Percentiles rank a stretch among this genome's conserved stretches.
phyloP scores from a whole-genome alignment of 2,329 filamentous ascomycete species.

The Pyrenophora tritici-repentis region DNA sequence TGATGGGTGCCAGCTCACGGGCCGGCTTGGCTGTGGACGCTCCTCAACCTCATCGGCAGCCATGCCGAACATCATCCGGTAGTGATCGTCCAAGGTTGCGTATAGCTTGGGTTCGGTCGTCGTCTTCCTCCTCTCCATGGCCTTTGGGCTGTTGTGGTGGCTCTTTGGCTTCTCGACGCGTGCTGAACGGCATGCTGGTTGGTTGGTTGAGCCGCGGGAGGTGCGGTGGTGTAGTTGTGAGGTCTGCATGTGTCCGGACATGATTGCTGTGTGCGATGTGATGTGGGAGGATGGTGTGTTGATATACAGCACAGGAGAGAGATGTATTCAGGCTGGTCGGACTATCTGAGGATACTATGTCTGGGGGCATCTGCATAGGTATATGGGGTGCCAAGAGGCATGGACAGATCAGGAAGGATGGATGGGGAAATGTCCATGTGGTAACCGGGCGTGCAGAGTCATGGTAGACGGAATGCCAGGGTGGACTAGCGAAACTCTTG shows the following conservation, averaged over 20 bases:
- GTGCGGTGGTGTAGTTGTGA: constrained; percentile 37
- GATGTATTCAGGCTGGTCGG: constrained; percentile 22
- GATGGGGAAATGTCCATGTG: constrained; percentile 37
- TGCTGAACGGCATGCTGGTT: constrained; percentile 35
- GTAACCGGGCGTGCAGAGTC: constrained; percentile 40
- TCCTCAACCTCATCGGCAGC: constrained; percentile 36
- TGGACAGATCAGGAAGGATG: constrained; percentile 42
- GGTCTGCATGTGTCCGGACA: constrained; percentile 35
- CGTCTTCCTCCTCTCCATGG: constrained; percentile 46
- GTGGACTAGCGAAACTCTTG: constrained; percentile 37
- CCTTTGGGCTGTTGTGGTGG: constrained; percentile 46
- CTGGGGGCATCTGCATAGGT: constrained; percentile 40
- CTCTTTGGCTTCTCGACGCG: constrained; percentile 49
- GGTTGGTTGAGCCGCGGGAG: constrained; percentile 41
- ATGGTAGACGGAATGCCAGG: constrained; percentile 37
- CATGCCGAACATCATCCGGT: constrained; percentile 49
- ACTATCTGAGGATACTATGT: constrained; percentile 18
- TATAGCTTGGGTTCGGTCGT: constrained; percentile 46
- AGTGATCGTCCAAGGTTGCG: constrained; percentile 48
- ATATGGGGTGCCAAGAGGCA: constrained; percentile 47
- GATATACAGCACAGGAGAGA: background rate
- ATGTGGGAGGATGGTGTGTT: constrained; percentile 19
- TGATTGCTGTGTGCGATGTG: constrained; percentile 22
- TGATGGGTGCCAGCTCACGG: constrained; percentile 77
- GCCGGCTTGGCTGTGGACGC: constrained; percentile 50